Evolutionary conservation across 208 protist species (phyloP).

Genomic region (Leishmania martiniquensis): DNA sequence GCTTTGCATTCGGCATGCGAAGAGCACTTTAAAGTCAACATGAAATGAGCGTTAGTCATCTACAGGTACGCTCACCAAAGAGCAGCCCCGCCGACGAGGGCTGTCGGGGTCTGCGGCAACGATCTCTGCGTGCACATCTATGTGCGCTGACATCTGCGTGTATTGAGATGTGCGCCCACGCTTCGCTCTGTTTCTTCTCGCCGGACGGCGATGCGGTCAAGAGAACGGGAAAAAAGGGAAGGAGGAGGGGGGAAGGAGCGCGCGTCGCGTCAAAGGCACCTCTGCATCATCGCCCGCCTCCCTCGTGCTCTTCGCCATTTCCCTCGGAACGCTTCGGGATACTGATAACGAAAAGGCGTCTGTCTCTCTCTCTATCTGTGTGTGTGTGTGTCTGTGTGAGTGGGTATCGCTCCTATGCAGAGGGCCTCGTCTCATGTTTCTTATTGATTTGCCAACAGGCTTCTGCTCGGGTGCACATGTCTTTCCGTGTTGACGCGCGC

Average conservation of each 20-base stretch:
- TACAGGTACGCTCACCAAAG: background rate
- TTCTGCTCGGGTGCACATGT: no score
- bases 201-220: no score
- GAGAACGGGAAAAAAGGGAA: no score
- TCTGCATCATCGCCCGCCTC: background rate
- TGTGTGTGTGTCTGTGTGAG: background rate
- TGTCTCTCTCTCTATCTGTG: constrained; percentile 8
- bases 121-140: background rate
- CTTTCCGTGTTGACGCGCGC: no score
- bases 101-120: background rate
- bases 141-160: background rate
- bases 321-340: no score
- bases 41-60: background rate
- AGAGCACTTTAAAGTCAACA: background rate
- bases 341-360: no score
- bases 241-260: background rate
- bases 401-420: background rate
- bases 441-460: no score
- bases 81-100: background rate
- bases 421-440: no score
- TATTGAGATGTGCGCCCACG: background rate
- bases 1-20: background rate
- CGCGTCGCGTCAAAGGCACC: background rate
- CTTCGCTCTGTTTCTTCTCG: background rate
- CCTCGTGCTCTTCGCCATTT: background rate